A percentile compares a stretch with the other conserved stretches of the same genome.
phyloP scores from a whole-genome alignment of 2,329 filamentous ascomycete genomes.

The Pseudogymnoascus sp. region DNA sequence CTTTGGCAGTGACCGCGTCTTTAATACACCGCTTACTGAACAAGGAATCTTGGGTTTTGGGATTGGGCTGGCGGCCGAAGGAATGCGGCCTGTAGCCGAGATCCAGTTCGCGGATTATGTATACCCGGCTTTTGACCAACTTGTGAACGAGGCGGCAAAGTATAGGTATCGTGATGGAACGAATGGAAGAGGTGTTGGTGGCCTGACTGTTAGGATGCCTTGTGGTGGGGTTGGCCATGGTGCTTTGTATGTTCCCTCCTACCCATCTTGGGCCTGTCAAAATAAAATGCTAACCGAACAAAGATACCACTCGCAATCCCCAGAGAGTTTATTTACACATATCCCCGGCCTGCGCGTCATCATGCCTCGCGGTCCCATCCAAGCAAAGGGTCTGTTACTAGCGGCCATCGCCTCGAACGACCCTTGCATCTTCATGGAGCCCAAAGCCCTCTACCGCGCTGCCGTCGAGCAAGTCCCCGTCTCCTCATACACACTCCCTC shows the following conservation, averaged over 20 bases:
- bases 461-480: constrained; percentile 65
- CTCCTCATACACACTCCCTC: constrained; percentile 57
- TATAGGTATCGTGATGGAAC: constrained; percentile 57
- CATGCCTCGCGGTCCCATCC: constrained; percentile 60
- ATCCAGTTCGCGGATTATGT: constrained; percentile 76
- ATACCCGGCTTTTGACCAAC: constrained; percentile 68
- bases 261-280: constrained; percentile 9
- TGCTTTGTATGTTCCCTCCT: constrained; percentile 42
- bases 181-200: constrained; percentile 50
- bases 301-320: constrained; percentile 63
- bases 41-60: constrained; percentile 93
- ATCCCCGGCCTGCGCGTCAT: constrained; percentile 62
- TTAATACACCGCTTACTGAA: constrained; percentile 91
- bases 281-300: not conserved
- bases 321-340: constrained; percentile 63
- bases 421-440: constrained; percentile 69
- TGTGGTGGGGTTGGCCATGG: constrained; percentile 65
- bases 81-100: constrained; percentile 87
- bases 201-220: constrained; percentile 64
- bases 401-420: constrained; percentile 56
- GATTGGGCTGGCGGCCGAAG: constrained; percentile 81
- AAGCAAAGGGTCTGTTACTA: constrained; percentile 63
- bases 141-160: constrained; percentile 70
- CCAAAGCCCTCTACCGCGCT: constrained; percentile 65
- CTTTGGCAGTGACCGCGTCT: constrained; percentile 81